Evolutionary conservation across 495 filamentous ascomycete genomes (phyloP).

Genomic region (Penicillium roqueforti): DNA sequence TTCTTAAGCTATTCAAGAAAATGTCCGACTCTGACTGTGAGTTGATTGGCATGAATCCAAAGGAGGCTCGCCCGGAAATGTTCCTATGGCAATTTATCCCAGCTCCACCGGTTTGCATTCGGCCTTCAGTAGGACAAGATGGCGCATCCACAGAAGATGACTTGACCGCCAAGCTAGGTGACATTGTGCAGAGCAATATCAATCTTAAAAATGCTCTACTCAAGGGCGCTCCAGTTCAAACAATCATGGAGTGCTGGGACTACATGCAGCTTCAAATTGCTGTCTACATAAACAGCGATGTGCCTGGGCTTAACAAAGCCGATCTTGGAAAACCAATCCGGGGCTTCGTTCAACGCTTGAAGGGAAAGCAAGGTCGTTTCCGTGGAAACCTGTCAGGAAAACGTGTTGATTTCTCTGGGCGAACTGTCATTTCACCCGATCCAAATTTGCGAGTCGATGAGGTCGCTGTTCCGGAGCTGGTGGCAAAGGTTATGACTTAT

Average conservation of each 20-base stretch:
- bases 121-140: conserved; percentile 90
- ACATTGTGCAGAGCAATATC: conserved; percentile 86
- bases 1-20: conserved; percentile 84
- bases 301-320: conserved; percentile 78
- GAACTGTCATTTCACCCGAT: conserved; percentile 96
- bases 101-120: conserved; percentile 86
- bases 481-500: conserved; percentile 92
- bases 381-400: conserved; percentile 95
- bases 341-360: conserved; percentile 90
- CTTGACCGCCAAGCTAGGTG: conserved; percentile 87
- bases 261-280: conserved; percentile 91
- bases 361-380: conserved; percentile 96
- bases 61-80: conserved; percentile 89
- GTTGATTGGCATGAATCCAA: conserved; percentile 79
- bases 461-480: conserved; percentile 83
- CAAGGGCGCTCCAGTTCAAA: conserved; percentile 76
- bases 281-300: conserved; percentile 95
- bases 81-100: conserved; percentile 97
- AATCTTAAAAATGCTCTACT: conserved; percentile 73
- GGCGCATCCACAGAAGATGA: conserved; percentile 92
- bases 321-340: conserved; percentile 76
- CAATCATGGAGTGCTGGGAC: conserved; percentile 98
- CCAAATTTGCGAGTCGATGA: conserved; percentile 91
- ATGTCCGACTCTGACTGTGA: conserved; percentile 86
- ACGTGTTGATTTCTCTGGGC: conserved; percentile 96